Evolutionary conservation across 305 asterid species (phyloP), one percentile per base, ranked within the genome.

Genomic region (Rubia occidens): DNA sequence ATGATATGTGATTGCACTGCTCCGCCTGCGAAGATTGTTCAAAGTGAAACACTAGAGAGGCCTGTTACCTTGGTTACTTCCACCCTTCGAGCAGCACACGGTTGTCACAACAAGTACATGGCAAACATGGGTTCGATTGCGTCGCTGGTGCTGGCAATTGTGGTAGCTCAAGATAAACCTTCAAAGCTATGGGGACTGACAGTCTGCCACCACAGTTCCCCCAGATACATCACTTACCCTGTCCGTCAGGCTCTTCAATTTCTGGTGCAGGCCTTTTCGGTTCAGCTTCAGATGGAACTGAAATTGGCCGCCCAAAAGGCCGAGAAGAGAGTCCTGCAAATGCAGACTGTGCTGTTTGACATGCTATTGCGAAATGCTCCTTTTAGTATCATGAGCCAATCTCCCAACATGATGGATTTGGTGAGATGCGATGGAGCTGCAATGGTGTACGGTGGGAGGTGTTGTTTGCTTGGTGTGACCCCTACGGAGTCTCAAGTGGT

Each of bases 371-470:
- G 87, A 15, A 88, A 84, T 68, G 79, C 82, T 66, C 91, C 90
- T 2, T 67, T 73, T 59, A 83, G 88, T 3, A 78, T 89, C 15
- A 79, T 89, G 60, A 84, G 79, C 24, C 87, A 82, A 37, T 81
- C 90, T 11, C 96, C 91, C 53, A 89, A 73, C 71, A 78, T 85
- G 49, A 84, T 80, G 86, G 88, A 89, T 78, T 88, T 89, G 62
- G 87, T 89, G 6, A 83, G 74, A 74, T 89, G 90, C 53, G 89
- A 87, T 54, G 95, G 96, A 18, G 90, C 89, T 44, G 87, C 96
- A 29, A 66, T 89, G 20, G 81, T 74, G 64, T 81, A 73, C 18
- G 53, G 78, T 69, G 89, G 86, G 64, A 85, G 78, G 64, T 83
- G 82, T 79, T 89, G 88, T 89, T 74, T 81, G 70, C 79, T 85